Evolutionary conservation across 225 moss, liverwort and hornwort species (phyloP), one percentile per base, ranked within the genome.

Genomic region (Polytrichum commune): DNA sequence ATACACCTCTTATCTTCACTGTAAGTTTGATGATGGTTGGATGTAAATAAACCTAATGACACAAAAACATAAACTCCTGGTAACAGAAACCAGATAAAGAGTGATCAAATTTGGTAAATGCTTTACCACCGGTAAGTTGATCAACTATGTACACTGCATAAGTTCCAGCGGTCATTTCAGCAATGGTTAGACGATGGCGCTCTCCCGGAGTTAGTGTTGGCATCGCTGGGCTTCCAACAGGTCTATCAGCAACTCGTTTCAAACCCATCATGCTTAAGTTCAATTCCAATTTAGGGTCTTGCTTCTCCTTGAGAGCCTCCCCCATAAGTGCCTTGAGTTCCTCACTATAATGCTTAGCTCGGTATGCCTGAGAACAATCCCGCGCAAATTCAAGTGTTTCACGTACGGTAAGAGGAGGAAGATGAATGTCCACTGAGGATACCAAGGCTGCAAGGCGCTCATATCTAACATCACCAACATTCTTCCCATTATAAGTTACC

Each of bases 211-310:
- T 91, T 67, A 98, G 80, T 58, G 87, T 82, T 29, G 91, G 91
- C 78, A 77, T 80, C 87, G 82, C 80, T 29, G 94, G 90, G 78
- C 68, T 94, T 67, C 93, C 96, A 76, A 91, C 92, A 16, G 80
- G 87, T 23, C 86, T 79, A 23, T 84, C 81, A 73, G 85, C 90
- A 64, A 93, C 86, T 69, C 90, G 85, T 72, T 93, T 95, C 28
- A 98, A 82, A 66, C 95, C 95, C 78, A 98, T 26, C 84, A 98
- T 90, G 77, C 95, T 98, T 60, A 98, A 68, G 61, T 76, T 91
- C 62, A 73, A 72, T 75, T 98, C 97, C 77, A 95, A 75, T 75
- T 98, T 98, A 13, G 95, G 94, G 80, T 98, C 91, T 84, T 95
- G 92, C 13, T 90, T 91, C 29, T 71, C 85, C 67, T 94, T 92